Conservation (phyloP, 129 eudicot species). For the Helianthus annuus region DNA sequence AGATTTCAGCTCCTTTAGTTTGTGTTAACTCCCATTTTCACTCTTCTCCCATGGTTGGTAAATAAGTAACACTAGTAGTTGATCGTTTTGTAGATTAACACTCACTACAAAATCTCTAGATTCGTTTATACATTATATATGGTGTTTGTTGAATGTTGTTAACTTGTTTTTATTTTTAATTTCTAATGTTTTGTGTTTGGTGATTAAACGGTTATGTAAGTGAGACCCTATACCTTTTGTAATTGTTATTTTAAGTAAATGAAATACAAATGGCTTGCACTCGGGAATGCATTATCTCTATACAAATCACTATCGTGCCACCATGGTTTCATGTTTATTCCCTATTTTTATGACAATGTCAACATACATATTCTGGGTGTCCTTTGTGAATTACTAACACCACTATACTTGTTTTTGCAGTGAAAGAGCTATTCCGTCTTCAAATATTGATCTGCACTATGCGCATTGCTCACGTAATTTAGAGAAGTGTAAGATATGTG, state of each 20-base stretch:
- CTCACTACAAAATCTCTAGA: not conserved
- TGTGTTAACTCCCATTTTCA: too few species aligned
- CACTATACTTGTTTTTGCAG: constrained; percentile 36
- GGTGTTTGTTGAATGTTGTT: not conserved
- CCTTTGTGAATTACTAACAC: not conserved
- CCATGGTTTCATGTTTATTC: not conserved
- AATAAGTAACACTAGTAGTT: not conserved
- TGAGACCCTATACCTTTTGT: not conserved
- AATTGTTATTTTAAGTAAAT: not conserved
- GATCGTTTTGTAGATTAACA: not conserved
- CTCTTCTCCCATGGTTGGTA: too few species aligned
- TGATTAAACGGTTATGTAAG: not conserved
- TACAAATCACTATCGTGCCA: not conserved
- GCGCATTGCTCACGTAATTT: constrained; percentile 82
- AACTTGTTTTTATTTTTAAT: not conserved
- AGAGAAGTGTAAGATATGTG: constrained; percentile 75
- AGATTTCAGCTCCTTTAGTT: too few species aligned
- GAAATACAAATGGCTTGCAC: not conserved
- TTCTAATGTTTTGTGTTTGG: not conserved
- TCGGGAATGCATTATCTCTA: not conserved
- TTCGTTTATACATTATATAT: not conserved
- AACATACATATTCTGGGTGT: too few species aligned
- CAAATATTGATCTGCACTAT: constrained; percentile 71
- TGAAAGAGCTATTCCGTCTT: constrained; percentile 69
- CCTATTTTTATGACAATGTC: not conserved